Conservation (phyloP, 345 rosid species). For the Rubroshorea leprosula region DNA sequence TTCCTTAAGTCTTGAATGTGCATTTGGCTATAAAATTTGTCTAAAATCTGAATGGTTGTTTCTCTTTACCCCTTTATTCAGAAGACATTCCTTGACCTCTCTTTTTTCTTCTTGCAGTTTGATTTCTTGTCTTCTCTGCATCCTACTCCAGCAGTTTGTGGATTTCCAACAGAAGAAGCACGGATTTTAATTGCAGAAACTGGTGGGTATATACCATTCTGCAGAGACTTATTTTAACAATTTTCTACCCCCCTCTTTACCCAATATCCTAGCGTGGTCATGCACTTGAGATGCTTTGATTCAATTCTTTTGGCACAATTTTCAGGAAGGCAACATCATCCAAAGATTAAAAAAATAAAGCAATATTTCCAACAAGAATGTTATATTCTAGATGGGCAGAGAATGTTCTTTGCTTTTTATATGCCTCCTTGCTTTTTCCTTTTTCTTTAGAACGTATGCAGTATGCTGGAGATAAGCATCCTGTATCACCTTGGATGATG, state of each 20-base stretch:
- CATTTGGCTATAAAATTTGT: not conserved
- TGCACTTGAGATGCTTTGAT: not conserved
- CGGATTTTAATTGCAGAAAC: constrained; percentile 65
- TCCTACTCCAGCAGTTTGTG: constrained; percentile 90
- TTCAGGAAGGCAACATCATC: no score
- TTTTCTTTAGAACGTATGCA: not conserved
- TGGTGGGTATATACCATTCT: constrained; percentile 29
- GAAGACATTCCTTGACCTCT: not conserved
- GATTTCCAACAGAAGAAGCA: constrained; percentile 79
- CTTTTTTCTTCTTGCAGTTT: constrained; percentile 39
- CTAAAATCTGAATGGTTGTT: not conserved
- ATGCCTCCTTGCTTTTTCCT: no score
- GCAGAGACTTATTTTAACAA: not conserved
- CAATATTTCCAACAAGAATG: not conserved
- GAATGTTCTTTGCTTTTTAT: no score
- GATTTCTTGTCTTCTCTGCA: constrained; percentile 68
- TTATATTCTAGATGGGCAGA: no score
- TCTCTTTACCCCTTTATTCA: not conserved
- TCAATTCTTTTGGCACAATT: not conserved
- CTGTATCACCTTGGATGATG: no score
- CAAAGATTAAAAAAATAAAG: not conserved
- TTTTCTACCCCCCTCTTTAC: not conserved
- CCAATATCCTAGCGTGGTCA: not conserved
- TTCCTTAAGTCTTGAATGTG: constrained; percentile 3
- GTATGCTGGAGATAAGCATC: no score